These are phyloP conservation scores for Testicularia cyperi DNA, from an alignment of 1,284 basidiomycete species.

Conservation along the genomic window DNA sequence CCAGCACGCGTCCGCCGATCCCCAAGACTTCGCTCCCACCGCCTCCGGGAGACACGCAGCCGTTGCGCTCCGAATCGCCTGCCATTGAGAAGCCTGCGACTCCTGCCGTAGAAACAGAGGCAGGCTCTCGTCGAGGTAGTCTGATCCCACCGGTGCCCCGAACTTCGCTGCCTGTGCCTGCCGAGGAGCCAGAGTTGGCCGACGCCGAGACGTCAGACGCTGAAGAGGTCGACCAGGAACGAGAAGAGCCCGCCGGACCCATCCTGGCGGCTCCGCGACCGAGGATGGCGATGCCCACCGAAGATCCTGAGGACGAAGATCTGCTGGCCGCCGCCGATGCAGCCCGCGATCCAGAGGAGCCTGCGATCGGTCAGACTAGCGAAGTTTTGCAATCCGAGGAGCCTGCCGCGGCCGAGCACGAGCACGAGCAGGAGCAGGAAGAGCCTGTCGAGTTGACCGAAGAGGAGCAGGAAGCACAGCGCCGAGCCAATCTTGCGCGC, in stretches of 20 bases:
- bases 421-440: too few species aligned
- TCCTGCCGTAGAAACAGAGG: too few species aligned
- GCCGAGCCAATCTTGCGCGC: constrained; percentile 47
- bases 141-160: constrained; percentile 19
- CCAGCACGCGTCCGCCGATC: constrained; percentile 44
- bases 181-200: too few species aligned
- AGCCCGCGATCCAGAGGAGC: background rate
- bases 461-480: constrained; percentile 47
- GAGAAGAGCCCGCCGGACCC: constrained; percentile 4
- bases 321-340: constrained; percentile 26
- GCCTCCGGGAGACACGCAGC: constrained; percentile 5
- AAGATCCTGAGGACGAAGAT: constrained; percentile 44
- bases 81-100: too few species aligned
- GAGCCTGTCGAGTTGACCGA: constrained; percentile 38
- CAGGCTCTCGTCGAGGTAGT: constrained; percentile 15
- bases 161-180: constrained; percentile 4
- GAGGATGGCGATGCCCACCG: constrained; percentile 35
- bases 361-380: background rate
- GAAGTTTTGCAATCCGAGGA: background rate
- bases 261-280: constrained; percentile 44
- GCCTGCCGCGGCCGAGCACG: constrained; percentile 1
- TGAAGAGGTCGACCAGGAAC: constrained; percentile 3
- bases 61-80: too few species aligned
- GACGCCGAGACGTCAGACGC: background rate
- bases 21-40: constrained; percentile 32